Evolutionary conservation across 352 stramenopile genomes (phyloP).

Genomic region (Pythium guiyangense): DNA sequence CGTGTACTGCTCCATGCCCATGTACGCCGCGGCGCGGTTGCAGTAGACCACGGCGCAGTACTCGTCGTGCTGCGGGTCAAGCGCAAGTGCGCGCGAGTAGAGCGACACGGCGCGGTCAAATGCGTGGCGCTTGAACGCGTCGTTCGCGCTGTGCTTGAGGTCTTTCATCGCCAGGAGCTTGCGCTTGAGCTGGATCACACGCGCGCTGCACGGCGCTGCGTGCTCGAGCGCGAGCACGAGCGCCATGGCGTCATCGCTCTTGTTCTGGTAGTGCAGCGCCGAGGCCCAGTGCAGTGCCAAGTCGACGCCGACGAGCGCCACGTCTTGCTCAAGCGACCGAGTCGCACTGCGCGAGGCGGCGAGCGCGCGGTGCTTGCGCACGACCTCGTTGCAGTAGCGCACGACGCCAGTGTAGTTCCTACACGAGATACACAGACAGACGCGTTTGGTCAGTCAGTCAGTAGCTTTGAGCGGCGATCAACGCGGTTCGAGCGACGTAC

Average conservation of each 20-base stretch:
- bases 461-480: too few relatives aligned
- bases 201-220: slow-evolving; percentile 60
- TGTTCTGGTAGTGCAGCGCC: slow-evolving; percentile 72
- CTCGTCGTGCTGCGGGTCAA: slow-evolving; percentile 64
- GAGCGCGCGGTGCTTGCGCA: slow-evolving; percentile 45
- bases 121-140: slow-evolving; percentile 52
- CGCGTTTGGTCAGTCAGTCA: too few relatives aligned
- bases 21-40: slow-evolving; percentile 78
- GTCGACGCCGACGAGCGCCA: slow-evolving; percentile 56
- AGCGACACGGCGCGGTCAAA: slow-evolving; percentile 45
- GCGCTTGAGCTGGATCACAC: slow-evolving; percentile 68
- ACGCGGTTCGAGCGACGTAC: slow-evolving; percentile 44
- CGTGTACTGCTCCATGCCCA: slow-evolving; percentile 61
- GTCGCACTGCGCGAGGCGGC: not conserved
- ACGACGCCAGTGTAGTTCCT: slow-evolving; percentile 54
- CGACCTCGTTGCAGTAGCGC: slow-evolving; percentile 39
- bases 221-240: slow-evolving; percentile 53
- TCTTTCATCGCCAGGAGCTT: slow-evolving; percentile 64
- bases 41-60: slow-evolving; percentile 78
- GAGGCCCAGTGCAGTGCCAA: slow-evolving; percentile 48
- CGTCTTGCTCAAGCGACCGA: slow-evolving; percentile 24
- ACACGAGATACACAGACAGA: slow-evolving; percentile 4
- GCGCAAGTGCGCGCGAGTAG: slow-evolving; percentile 60
- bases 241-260: slow-evolving; percentile 49
- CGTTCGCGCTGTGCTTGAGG: slow-evolving; percentile 64